Evolutionary conservation across 495 filamentous ascomycete species (phyloP).

Genomic region (Aspergillus conjunctus): DNA sequence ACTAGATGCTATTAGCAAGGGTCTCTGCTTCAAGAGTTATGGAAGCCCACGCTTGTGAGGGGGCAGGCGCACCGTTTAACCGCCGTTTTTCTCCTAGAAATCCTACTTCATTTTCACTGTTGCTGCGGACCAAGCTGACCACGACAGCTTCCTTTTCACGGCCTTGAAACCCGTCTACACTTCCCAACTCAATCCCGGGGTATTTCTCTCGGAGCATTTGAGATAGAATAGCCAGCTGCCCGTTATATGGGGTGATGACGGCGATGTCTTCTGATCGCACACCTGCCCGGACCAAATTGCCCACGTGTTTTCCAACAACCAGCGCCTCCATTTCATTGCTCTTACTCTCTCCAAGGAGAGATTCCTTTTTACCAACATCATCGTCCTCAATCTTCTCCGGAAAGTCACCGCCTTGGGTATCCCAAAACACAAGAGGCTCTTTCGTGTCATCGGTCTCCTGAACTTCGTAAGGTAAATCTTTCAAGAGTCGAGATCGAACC

Average conservation of each 20-base stretch:
- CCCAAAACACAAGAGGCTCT: conserved; percentile 89
- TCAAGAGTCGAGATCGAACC: conserved; percentile 74
- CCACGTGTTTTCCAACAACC: conserved; percentile 75
- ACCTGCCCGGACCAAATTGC: conserved; percentile 73
- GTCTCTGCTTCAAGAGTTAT: background rate
- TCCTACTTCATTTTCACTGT: conserved; percentile 81
- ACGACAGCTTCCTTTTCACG: conserved; percentile 96
- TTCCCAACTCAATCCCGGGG: conserved; percentile 85
- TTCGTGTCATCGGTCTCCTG: conserved; percentile 81
- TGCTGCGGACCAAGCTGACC: conserved; percentile 88
- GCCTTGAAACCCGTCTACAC: conserved; percentile 96
- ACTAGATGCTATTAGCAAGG: conserved; percentile 51
- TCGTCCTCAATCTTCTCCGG: conserved; percentile 61
- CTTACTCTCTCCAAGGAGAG: conserved; percentile 79
- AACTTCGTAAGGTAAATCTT: conserved; percentile 76
- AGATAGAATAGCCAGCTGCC: conserved; percentile 80
- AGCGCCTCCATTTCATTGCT: conserved; percentile 91
- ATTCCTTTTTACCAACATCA: conserved; percentile 51
- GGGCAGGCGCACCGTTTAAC: conserved; percentile 69
- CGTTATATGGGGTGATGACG: conserved; percentile 95
- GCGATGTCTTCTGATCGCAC: conserved; percentile 82
- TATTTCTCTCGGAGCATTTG: conserved; percentile 74
- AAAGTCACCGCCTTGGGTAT: conserved; percentile 94
- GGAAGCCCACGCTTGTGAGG: conserved; percentile 1
- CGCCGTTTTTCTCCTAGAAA: conserved; percentile 93